Base-by-base conservation (phyloP, 148 eudicot genomes). In the Chenopodium quinoa region DNA sequence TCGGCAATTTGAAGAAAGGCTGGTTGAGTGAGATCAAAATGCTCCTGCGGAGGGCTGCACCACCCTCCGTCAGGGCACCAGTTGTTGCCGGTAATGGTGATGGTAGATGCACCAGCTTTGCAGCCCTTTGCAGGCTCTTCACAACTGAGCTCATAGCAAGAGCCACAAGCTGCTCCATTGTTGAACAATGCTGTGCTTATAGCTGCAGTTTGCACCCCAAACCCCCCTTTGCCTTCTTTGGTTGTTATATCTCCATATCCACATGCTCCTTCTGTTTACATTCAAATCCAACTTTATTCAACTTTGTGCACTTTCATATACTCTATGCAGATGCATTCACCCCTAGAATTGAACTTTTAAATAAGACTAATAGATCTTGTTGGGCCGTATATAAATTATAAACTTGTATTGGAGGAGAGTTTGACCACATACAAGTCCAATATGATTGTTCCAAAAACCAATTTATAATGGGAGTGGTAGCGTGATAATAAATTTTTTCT, bases 11-110 rank as follows among this genome's bases (percentile, higher is more conserved):
- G 82, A 19, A 77, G 87, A 54, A 86, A 94, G 1, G 93, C 90
- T 0, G 97, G 94, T 75, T 89, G 92, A 14, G 92, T 40, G 77
- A 94, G 78, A 60, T 94, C 97, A 63, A 94, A 94, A 81, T 92
- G 97, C 75, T 90, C 90, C 5, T 73, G 86, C 0, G 98, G 93
- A 0, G 91, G 89, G 63, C 83, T 86, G 81, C 96, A 94, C 93
- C 94, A 94, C 12, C 92, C 97, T 1, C 93, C 91, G 12, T 80
- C 76, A 10, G 97, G 97, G 87, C 94, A 94, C 67, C 71, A 47
- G 82, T 92, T 92, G 83, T 91, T 94, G 82, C 89, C 93, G 0
- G 97, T 94, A 31, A 94, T 82, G 4, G 79, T n/a, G 77, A 94
- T 32, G 0, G 92, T 68, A 1, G 84, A 73, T 1, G 86, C 78